A percentile compares a stretch with the other conserved stretches of the same genome.
phyloP scores from a whole-genome alignment of 805 yeast genomes.

The Teunomyces kruisii region DNA sequence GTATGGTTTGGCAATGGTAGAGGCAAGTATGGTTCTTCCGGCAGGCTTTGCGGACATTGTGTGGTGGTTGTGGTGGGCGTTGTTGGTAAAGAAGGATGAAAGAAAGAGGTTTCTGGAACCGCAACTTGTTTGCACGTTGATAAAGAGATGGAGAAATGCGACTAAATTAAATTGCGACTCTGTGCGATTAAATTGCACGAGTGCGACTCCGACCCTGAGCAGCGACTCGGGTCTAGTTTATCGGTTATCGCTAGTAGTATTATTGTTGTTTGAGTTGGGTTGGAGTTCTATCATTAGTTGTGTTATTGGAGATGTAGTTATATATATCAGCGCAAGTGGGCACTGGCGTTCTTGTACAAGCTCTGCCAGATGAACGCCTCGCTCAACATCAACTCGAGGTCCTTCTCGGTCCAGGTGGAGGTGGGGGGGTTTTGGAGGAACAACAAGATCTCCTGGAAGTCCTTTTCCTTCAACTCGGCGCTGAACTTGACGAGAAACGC shows the following conservation, averaged over 20 bases:
- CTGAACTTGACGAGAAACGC: slow-evolving; percentile 92
- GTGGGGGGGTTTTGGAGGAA: slow-evolving; percentile 92
- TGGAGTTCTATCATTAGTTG: no score
- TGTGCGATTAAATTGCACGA: not conserved
- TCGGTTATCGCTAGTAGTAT: no score
- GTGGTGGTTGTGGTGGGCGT: not conserved
- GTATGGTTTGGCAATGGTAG: slow-evolving; percentile 81
- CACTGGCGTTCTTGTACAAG: slow-evolving; percentile 83
- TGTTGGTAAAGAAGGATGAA: not conserved
- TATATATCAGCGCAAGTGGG: slow-evolving; percentile 58
- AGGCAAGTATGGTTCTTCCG: slow-evolving; percentile 83
- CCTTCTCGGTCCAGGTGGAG: slow-evolving; percentile 78
- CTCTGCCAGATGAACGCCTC: slow-evolving; percentile 98
- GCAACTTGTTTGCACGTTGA: not conserved
- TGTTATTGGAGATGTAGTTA: no score
- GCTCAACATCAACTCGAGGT: slow-evolving; percentile 85
- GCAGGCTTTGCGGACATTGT: slow-evolving; percentile 40
- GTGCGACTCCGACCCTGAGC: not conserved
- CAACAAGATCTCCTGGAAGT: slow-evolving; percentile 91
- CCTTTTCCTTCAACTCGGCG: slow-evolving; percentile 73
- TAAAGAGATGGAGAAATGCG: not conserved
- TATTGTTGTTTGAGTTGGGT: no score
- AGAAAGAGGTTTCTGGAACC: no score
- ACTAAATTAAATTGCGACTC: not conserved
- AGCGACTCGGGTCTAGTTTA: slow-evolving; percentile 1